A percentile compares a stretch with the other conserved stretches of the same genome.
phyloP scores from a whole-genome alignment of 148 eudicot genomes.

The Hydrangea macrophylla region DNA sequence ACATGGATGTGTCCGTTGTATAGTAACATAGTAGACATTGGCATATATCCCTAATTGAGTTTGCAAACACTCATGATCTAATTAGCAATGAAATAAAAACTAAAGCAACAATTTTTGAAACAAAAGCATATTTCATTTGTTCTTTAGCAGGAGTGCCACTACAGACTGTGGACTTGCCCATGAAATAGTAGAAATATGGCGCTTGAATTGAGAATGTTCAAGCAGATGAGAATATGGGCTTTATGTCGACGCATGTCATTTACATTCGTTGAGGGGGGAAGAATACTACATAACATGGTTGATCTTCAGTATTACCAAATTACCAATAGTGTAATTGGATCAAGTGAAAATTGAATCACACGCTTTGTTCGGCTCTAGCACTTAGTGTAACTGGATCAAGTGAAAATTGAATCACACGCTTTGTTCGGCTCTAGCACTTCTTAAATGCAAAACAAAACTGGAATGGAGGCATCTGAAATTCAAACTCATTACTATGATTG shows the following conservation, averaged over 20 bases:
- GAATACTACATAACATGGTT: neutral
- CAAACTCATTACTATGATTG: neutral
- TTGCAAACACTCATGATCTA: neutral
- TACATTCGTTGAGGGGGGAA: neutral
- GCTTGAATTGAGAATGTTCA: neutral
- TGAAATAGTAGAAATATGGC: neutral
- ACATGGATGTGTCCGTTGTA: neutral
- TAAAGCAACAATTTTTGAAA: neutral
- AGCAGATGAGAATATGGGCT: neutral
- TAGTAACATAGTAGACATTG: neutral
- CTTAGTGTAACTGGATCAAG: neutral
- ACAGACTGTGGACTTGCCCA: too few species aligned
- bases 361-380: neutral
- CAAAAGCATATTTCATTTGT: neutral
- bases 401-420: neutral
- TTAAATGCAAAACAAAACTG: neutral
- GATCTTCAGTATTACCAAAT: conserved; percentile 1
- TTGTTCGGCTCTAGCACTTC: neutral
- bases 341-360: neutral
- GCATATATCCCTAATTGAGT: neutral
- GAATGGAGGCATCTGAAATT: neutral
- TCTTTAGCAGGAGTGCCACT: too few species aligned
- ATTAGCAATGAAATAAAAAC: neutral
- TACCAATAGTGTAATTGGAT: neutral
- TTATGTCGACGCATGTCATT: neutral